Percentiles rank a stretch among this genome's conserved stretches.
Evolutionary conservation across 768 basidiomycete species (phyloP).

Genomic region (Kwoniella dendrophila): DNA sequence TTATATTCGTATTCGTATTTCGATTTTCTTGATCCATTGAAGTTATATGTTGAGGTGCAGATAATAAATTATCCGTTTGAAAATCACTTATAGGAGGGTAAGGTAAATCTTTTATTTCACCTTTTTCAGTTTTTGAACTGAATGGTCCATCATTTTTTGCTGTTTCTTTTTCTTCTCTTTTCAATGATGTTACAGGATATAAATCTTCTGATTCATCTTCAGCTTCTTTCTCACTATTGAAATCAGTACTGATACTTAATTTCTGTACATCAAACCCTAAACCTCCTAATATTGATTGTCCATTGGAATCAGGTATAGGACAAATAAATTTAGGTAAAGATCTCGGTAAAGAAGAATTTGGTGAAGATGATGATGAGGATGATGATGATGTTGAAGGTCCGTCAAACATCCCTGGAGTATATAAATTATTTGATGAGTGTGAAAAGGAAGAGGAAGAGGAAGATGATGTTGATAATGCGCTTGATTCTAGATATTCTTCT

Average conservation of each 20-base stretch:
- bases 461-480: background rate
- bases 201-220: constrained; percentile 8
- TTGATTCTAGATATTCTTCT: background rate
- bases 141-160: background rate
- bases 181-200: background rate
- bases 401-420: no score
- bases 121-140: background rate
- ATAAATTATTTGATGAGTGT: no score
- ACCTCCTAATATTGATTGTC: no score
- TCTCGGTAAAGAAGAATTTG: background rate
- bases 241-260: constrained; percentile 17
- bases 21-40: background rate
- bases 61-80: constrained; percentile 22
- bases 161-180: background rate
- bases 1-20: background rate
- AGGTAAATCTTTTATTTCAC: background rate
- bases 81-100: constrained; percentile 15
- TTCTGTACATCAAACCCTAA: constrained; percentile 1
- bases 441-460: constrained; percentile 4
- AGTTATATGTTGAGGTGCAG: constrained; percentile 10
- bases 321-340: background rate
- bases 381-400: background rate
- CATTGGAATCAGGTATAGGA: no score
- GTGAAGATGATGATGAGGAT: background rate
- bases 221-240: constrained; percentile 13